Base-by-base conservation (phyloP, 1,284 basidiomycete genomes). In the Pterulicium gracile region DNA sequence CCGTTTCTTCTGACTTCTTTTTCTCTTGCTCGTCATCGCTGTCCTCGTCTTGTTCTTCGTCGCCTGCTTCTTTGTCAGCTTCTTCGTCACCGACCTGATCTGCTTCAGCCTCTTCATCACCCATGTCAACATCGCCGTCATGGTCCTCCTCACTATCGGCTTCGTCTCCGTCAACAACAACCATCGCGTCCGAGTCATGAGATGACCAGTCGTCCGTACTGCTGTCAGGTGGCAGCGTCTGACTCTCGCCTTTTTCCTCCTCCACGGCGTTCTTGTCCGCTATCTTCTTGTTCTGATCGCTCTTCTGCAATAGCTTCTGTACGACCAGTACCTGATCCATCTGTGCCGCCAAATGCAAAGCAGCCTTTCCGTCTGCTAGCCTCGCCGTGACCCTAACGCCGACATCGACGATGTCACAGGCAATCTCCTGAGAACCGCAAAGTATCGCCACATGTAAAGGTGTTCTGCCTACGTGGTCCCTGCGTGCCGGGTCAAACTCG, bases 381-480 rank as follows among this genome's bases (percentile, higher is more conserved):
- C 75, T 64, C 1, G 73, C 63, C 0, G 70, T 73, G 54, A 79
- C 75, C 45, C 72, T 62, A 3, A 70, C 73, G 2, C 71, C 73
- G 4, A 70, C 68, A 40, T 79, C 69, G 42, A 79, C 64, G 18
- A 79, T 62, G 44, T 70, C 66, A 49, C 60, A 61, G 0, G 72
- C 72, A 44, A 76, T 70, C 1, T 72, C 72, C 2, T 50, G 51
- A 0, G 65, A 66, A 42, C 65, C 62, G 42, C 63, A 64, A 7
- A 77, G 48, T 42, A 78, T 68, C 0, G 76, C 74, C 34, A 77
- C 58, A 45, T 79, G 77, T 12, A 79, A 61, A 2, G 71, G 61
- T 1, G 73, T 74, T 2, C 77, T 70, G 1, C 77, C 78, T 43
- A 79, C 74, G 46, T 76, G 72, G 57, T 79, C 77, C 1, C 77